Percentiles rank a stretch among this genome's conserved stretches.
Evolutionary conservation across 345 rosid genomes (phyloP).

Genomic region (Ceriops zippeliana): DNA sequence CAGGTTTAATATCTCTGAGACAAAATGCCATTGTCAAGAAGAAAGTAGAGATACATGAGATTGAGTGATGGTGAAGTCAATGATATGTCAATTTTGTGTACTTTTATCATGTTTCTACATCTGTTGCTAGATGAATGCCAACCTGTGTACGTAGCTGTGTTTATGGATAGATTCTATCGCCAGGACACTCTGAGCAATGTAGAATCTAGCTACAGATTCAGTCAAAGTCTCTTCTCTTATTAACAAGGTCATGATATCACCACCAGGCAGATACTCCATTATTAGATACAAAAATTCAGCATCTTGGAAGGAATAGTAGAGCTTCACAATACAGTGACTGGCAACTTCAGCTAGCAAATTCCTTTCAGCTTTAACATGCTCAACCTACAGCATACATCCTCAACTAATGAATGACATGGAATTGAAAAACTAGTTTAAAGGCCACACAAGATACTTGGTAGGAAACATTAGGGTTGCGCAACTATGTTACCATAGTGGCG

Average conservation of each 20-base stretch:
- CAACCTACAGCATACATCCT: slow-evolving; percentile 46
- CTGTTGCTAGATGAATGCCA: slow-evolving; percentile 16
- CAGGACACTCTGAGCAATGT: slow-evolving; percentile 80
- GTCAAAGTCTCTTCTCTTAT: slow-evolving; percentile 95
- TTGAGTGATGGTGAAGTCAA: slow-evolving; percentile 8
- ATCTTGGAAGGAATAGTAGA: slow-evolving; percentile 87
- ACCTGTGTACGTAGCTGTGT: slow-evolving; percentile 93
- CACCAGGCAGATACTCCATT: slow-evolving; percentile 96
- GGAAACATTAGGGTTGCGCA: neutral
- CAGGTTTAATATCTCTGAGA: slow-evolving; percentile 93
- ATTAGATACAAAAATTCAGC: slow-evolving; percentile 71
- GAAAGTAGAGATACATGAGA: slow-evolving; percentile 12
- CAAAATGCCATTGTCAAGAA: slow-evolving; percentile 8
- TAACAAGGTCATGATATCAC: slow-evolving; percentile 89
- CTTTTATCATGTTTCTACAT: neutral
- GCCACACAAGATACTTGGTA: neutral
- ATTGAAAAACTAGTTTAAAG: neutral
- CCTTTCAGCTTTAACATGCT: slow-evolving; percentile 92
- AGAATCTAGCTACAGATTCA: slow-evolving; percentile 85
- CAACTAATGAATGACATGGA: slow-evolving; percentile 10
- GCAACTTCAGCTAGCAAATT: slow-evolving; percentile 95
- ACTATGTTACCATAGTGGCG: too few species aligned
- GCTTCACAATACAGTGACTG: slow-evolving; percentile 88
- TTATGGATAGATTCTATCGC: slow-evolving; percentile 93
- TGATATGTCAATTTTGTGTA: slow-evolving; percentile 3